A percentile compares a stretch with the other conserved stretches of the same genome.
Conservation (phyloP, 2,329 filamentous ascomycete species). For the Diaporthe australafricana region DNA sequence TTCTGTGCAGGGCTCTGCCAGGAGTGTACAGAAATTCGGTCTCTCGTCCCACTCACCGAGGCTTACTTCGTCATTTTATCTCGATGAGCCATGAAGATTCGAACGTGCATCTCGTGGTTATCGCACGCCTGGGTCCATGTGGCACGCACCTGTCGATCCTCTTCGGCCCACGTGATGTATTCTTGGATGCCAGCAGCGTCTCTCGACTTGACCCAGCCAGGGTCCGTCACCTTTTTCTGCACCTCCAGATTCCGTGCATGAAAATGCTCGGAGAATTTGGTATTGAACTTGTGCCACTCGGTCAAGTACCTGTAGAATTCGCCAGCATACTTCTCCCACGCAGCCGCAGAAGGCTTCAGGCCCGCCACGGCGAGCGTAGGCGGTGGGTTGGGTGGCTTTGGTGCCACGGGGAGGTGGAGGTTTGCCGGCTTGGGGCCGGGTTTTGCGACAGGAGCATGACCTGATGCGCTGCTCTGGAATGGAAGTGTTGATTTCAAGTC, state of each 20-base stretch:
- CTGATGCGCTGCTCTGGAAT: slow-evolving; percentile 64
- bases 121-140: slow-evolving; percentile 71
- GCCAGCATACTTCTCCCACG: slow-evolving; percentile 64
- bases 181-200: slow-evolving; percentile 62
- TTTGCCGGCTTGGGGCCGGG: slow-evolving; percentile 52
- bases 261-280: slow-evolving; percentile 67
- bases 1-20: background rate
- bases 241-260: slow-evolving; percentile 60
- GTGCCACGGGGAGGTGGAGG: slow-evolving; percentile 62
- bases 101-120: slow-evolving; percentile 69
- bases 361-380: slow-evolving; percentile 55
- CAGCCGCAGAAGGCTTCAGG: slow-evolving; percentile 54
- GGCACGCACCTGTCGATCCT: slow-evolving; percentile 72
- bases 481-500: slow-evolving; percentile 69
- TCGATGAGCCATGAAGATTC: slow-evolving; percentile 65
- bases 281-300: slow-evolving; percentile 64
- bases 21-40: background rate
- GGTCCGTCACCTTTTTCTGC: slow-evolving; percentile 51
- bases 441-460: slow-evolving; percentile 50
- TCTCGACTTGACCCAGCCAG: slow-evolving; percentile 57
- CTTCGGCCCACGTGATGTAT: slow-evolving; percentile 70
- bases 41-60: background rate
- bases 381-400: slow-evolving; percentile 61
- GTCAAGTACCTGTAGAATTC: slow-evolving; percentile 66
- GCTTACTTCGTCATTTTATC: slow-evolving; percentile 55